These are phyloP conservation scores for Fusarium torulosum DNA, from an alignment of 2,329 filamentous ascomycete genomes.

Conservation along the genomic window DNA sequence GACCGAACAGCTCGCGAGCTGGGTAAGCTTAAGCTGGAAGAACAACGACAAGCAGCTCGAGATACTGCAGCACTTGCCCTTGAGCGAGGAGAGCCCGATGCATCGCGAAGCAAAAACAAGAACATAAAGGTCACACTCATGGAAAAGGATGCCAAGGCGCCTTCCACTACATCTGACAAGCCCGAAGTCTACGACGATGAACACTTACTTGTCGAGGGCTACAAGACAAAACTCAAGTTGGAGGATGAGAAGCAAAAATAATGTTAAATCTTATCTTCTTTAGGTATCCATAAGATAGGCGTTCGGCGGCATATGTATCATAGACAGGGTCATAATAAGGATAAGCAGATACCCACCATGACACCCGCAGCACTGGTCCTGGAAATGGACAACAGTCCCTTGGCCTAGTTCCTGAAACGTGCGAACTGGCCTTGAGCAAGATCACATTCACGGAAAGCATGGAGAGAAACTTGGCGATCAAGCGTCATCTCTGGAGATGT, in stretches of 20 bases:
- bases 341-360: conserved; percentile 33
- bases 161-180: conserved; percentile 41
- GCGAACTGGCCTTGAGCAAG: conserved; percentile 40
- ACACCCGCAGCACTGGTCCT: conserved; percentile 1
- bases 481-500: conserved; percentile 78
- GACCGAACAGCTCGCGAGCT: conserved; percentile 55
- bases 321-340: conserved; percentile 16
- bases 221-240: conserved; percentile 56
- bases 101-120: conserved; percentile 51
- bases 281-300: conserved; percentile 22
- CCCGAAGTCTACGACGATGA: conserved; percentile 52
- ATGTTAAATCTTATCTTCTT: not conserved
- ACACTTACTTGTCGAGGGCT: conserved; percentile 65
- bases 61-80: conserved; percentile 61
- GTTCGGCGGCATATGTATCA: conserved; percentile 31
- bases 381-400: not conserved
- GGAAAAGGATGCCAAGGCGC: conserved; percentile 60
- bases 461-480: conserved; percentile 80
- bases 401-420: conserved; percentile 27
- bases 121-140: conserved; percentile 63
- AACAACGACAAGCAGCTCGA: conserved; percentile 56
- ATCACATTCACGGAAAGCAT: conserved; percentile 50
- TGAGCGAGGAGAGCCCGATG: conserved; percentile 57
- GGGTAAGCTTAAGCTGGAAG: conserved; percentile 59
- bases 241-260: conserved; percentile 25